Conservation (phyloP, 1,139 yeast genomes). For the Suhomyces choctaworum region DNA sequence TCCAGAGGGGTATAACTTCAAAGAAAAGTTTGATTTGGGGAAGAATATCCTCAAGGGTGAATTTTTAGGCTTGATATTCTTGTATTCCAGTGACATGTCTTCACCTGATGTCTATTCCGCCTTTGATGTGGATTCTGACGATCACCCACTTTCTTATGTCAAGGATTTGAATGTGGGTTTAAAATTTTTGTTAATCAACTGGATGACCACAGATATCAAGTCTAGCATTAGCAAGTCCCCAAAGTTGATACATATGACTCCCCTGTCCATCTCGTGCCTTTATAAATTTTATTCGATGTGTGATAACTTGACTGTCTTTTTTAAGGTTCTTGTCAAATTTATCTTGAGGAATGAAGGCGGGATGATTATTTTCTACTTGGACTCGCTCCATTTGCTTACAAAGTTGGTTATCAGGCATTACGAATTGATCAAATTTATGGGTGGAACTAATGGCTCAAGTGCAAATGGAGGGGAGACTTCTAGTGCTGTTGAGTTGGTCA, state of each 20-base stretch:
- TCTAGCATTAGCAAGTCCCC: constrained; percentile 31
- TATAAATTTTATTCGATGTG: constrained; percentile 36
- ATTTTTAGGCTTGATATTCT: constrained; percentile 18
- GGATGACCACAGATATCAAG: constrained; percentile 45
- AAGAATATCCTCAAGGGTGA: constrained; percentile 25
- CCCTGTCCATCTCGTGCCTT: constrained; percentile 32
- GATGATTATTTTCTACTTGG: constrained; percentile 43
- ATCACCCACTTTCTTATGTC: constrained; percentile 13
- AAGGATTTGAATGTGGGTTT: constrained; percentile 39
- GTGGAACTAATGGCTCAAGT: constrained; percentile 16
- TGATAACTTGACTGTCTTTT: constrained; percentile 43
- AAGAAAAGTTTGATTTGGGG: constrained; percentile 31
- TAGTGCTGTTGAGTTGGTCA: constrained; percentile 38
- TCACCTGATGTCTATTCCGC: not conserved
- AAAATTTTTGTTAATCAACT: constrained; percentile 43
- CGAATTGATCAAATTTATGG: constrained; percentile 37
- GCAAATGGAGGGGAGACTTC: constrained; percentile 12
- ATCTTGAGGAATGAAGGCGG: constrained; percentile 45
- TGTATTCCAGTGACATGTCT: not conserved
- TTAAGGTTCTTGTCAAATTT: constrained; percentile 38
- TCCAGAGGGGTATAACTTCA: constrained; percentile 34
- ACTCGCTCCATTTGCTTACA: constrained; percentile 40
- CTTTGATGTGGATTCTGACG: not conserved
- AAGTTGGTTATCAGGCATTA: constrained; percentile 38
- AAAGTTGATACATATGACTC: constrained; percentile 40